Evolutionary conservation across 164 flowering plant genomes (phyloP), one percentile per base, ranked within the genome.

Genomic region (Litsea cubeba): DNA sequence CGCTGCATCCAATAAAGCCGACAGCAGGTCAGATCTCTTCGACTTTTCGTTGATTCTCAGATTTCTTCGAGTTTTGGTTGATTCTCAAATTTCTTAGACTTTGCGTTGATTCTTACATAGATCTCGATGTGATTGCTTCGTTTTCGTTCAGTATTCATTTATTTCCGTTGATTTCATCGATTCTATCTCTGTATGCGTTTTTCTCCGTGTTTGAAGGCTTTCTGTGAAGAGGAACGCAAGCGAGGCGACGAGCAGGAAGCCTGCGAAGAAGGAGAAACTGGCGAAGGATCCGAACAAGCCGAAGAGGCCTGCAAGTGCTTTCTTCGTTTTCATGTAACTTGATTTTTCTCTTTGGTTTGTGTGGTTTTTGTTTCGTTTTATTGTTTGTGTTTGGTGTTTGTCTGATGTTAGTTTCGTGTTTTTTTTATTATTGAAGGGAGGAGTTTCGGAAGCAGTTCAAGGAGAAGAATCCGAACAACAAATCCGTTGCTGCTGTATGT

Each of bases 271-370:
- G 84, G 84, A 85, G 78, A 88, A 91, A 79, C 76, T 87, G 3
- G 87, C 68, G 18, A 91, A 92, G 85, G 97, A 92, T 79, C 97
- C 97, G 6, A 92, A 92, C 88, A 90, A 85, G 86, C 95, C 96
- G 0, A 91, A 91, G 82, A 88, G 91, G 87, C 96, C 96, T 26
- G 83, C 91, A 3, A 91, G 93, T 78, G 96, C 96, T 64, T 91
- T 91, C 79, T 91, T 91, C 76, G 91, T 91, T 23, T 91, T 91
- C 90, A 87, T 91, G 93, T 91, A 78, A 76, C 12, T 11, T 32
- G 11, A 14, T 57, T n/a, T 23, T 46, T 7, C 46, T 40, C 46
- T 40, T 40, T 11, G 1, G 5, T 71, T 68, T 32, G 12, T 68
- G n/a, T 62, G 25, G 1, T 62, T 18, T 25, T 3, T 64, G 5